phyloP scores from a whole-genome alignment of 129 eudicot species.

The Pittosporum tobira region DNA sequence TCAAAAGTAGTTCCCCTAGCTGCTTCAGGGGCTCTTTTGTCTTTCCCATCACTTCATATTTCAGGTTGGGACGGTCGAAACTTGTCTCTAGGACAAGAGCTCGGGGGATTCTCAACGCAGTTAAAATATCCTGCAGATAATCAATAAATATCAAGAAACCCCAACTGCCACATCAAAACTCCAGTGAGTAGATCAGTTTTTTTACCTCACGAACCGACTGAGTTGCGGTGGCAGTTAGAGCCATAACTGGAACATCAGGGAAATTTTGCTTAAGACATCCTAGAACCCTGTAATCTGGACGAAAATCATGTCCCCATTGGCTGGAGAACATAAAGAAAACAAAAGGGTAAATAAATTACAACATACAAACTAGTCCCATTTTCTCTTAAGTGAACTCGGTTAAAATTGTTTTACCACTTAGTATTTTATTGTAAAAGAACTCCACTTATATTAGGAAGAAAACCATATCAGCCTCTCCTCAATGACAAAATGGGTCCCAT shows the following conservation, averaged over 20 bases:
- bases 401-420: neutral
- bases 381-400: neutral
- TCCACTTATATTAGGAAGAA: too few species aligned
- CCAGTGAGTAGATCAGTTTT: neutral
- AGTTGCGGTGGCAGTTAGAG: slow-evolving; percentile 97
- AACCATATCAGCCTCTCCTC: neutral
- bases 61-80: slow-evolving; percentile 89
- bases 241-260: slow-evolving; percentile 89
- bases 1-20: slow-evolving; percentile 67
- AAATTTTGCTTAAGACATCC: slow-evolving; percentile 95
- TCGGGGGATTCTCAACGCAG: slow-evolving; percentile 65
- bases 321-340: slow-evolving; percentile 28
- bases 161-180: neutral
- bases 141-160: slow-evolving; percentile 3
- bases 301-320: slow-evolving; percentile 99
- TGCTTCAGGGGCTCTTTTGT: slow-evolving; percentile 76
- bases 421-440: neutral
- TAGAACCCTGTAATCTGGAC: slow-evolving; percentile 89
- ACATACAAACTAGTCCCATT: neutral
- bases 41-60: slow-evolving; percentile 78
- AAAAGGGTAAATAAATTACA: neutral
- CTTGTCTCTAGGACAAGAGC: slow-evolving; percentile 85
- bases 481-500: neutral
- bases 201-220: slow-evolving; percentile 75
- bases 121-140: slow-evolving; percentile 65